Conservation (phyloP, 345 rosid genomes). For the Erysimum cheiranthoides region DNA sequence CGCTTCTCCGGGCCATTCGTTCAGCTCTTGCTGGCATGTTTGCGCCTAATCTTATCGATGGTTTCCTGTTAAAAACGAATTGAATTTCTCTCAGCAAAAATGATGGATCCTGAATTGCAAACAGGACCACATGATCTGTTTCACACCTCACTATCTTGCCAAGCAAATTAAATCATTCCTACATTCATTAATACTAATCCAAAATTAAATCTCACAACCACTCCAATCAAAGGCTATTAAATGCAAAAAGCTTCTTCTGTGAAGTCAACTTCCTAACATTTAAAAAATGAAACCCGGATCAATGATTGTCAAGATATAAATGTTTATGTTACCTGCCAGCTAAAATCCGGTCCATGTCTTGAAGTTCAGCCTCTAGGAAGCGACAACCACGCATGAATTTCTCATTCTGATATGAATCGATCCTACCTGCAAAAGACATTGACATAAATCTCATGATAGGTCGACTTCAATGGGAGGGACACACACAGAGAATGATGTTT, state of each 20-base stretch:
- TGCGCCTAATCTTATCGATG: constrained; percentile 85
- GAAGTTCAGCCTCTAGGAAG: constrained; percentile 91
- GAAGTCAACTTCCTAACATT: constrained; percentile 37
- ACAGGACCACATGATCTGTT: constrained; percentile 45
- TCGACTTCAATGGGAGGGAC: constrained; percentile 18
- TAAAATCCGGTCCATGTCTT: constrained; percentile 82
- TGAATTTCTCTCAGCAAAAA: not conserved
- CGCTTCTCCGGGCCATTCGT: constrained; percentile 74
- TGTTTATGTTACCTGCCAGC: constrained; percentile 67
- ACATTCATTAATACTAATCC: constrained; percentile 22
- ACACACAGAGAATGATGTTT: constrained; percentile 24
- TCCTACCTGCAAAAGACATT: constrained; percentile 57
- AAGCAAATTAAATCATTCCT: constrained; percentile 14
- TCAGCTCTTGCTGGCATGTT: constrained; percentile 99
- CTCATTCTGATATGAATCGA: constrained; percentile 77
- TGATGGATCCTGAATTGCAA: constrained; percentile 1
- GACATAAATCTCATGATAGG: constrained; percentile 15
- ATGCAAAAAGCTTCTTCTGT: constrained; percentile 34
- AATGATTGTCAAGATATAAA: constrained; percentile 17
- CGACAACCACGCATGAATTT: constrained; percentile 92
- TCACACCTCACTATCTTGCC: constrained; percentile 29
- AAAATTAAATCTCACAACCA: constrained; percentile 35
- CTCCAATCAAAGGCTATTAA: constrained; percentile 38
- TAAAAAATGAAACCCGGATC: constrained; percentile 5
- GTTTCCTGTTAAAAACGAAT: constrained; percentile 62